Conservation (phyloP, 495 filamentous ascomycete species). For the Opeltia flavorubescens region DNA sequence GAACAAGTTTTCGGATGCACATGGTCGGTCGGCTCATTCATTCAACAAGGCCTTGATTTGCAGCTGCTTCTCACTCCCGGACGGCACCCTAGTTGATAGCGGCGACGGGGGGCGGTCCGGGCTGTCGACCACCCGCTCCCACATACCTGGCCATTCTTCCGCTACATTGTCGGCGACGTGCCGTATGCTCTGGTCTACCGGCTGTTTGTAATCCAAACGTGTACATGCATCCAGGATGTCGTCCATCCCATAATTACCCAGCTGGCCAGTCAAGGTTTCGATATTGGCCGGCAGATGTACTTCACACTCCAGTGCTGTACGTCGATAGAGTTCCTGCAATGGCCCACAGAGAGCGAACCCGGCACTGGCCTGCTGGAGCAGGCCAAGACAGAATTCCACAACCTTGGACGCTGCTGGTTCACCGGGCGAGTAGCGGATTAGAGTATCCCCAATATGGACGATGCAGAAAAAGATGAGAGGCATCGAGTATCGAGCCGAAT, state of each 20-base stretch:
- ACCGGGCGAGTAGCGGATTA: slow-evolving; percentile 10
- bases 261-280: slow-evolving; percentile 1
- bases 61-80: not conserved
- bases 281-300: slow-evolving; percentile 8
- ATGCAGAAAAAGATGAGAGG: slow-evolving; percentile 13
- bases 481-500: slow-evolving; percentile 10
- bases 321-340: slow-evolving; percentile 11
- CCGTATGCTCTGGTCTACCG: slow-evolving; percentile 8
- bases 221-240: slow-evolving; percentile 16
- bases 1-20: too few relatives aligned
- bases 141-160: slow-evolving; percentile 3
- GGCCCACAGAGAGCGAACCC: slow-evolving; percentile 14
- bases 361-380: slow-evolving; percentile 6
- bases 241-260: slow-evolving; percentile 9
- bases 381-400: slow-evolving; percentile 7
- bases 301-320: slow-evolving; percentile 4
- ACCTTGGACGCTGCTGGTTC: slow-evolving; percentile 5
- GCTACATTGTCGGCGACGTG: slow-evolving; percentile 10
- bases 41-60: slow-evolving; percentile 1
- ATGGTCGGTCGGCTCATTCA: too few relatives aligned
- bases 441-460: slow-evolving; percentile 10
- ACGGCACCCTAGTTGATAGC: not conserved
- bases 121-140: not conserved
- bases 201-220: slow-evolving; percentile 12
- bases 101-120: not conserved